Base-by-base conservation (phyloP, 139 green algal species). In the Tetradesmus obliquus region DNA sequence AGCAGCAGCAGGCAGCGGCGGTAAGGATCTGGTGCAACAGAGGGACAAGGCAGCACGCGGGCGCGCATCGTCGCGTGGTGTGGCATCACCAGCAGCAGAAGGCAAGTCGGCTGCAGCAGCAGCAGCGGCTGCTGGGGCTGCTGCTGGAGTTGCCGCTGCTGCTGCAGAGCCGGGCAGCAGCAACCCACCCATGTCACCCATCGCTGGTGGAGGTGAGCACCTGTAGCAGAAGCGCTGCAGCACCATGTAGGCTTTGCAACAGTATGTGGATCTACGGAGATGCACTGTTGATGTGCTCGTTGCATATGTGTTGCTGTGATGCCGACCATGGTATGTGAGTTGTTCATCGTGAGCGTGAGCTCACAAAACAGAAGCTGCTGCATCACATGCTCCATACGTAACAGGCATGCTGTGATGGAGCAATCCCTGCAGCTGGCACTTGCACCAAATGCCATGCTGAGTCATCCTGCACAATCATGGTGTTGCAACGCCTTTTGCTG, bases 101-200 rank as follows among this genome's bases (percentile, higher is more conserved):
- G 89, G 32, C 5, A 82, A 55, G 24, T 60, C 81, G 62, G 81
- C 57, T 51, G 53, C 60, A 76, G 60, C 62, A 62, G 45, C 74
- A 86, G 55, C 9, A 66, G 57, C 79, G 88, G 88, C 88, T 32
- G 57, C 51, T 19, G 32, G 4, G 17, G 82, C 55, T n/a, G n/a
- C 62, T 81, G 79, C 55, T 19, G 88, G 24, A 45, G 32, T 5
- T 20, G 82, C 55, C 7, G n/a, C 62, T 81, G 79, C 55, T 19
- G 88, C 62, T 51, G 88, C 55, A 66, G 76, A 55, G 15, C 24
- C 62, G 3, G 88, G 55, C 51, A 55, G 57, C 81, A 92, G 89
- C 89, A 92, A 92, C 53, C 89, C 89, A 5, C 81, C 89, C 0
- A 83, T 88, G 80, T 88, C 89, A 20, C 82, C 82, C 20, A 19